phyloP scores from a whole-genome alignment of 768 basidiomycete species.

The Amanita jacksonii region DNA sequence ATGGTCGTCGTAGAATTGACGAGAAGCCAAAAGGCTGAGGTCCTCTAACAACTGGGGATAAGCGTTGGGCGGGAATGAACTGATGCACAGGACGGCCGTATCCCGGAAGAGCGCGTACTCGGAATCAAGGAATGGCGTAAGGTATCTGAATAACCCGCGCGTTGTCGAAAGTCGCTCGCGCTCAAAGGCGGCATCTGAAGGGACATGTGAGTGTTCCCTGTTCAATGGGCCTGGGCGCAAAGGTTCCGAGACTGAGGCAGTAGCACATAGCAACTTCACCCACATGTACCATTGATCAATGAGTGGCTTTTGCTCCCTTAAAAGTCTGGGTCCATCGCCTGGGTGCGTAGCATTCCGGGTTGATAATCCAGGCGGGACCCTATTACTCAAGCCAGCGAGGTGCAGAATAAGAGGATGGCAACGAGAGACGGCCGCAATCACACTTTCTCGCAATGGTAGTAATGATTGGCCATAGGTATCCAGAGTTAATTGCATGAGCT shows the following conservation, averaged over 20 bases:
- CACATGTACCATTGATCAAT: slow-evolving; percentile 79
- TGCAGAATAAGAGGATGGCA: slow-evolving; percentile 66
- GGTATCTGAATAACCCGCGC: slow-evolving; percentile 72
- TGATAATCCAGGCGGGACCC: slow-evolving; percentile 38
- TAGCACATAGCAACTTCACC: slow-evolving; percentile 82
- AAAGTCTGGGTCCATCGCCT: slow-evolving; percentile 42
- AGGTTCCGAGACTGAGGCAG: slow-evolving; percentile 55
- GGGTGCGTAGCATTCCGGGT: slow-evolving; percentile 27
- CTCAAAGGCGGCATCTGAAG: slow-evolving; percentile 68
- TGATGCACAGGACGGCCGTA: slow-evolving; percentile 81
- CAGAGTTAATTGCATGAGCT: slow-evolving; percentile 48
- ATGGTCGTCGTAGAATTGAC: slow-evolving; percentile 78
- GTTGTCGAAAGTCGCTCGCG: slow-evolving; percentile 78
- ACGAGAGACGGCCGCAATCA: slow-evolving; percentile 59
- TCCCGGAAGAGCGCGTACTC: slow-evolving; percentile 80
- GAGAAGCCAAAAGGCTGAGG: slow-evolving; percentile 66
- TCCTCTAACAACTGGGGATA: slow-evolving; percentile 82
- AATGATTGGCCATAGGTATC: slow-evolving; percentile 38
- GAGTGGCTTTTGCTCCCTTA: slow-evolving; percentile 46
- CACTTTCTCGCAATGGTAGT: slow-evolving; percentile 46
- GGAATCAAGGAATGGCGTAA: slow-evolving; percentile 82
- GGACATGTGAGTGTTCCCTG: slow-evolving; percentile 59
- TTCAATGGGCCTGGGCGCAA: slow-evolving; percentile 43
- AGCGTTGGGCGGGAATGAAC: slow-evolving; percentile 67
- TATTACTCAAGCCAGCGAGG: slow-evolving; percentile 60